These are phyloP conservation scores for Phanerochaete carnosa DNA, from an alignment of 768 basidiomycete genomes.

Conservation along the genomic window DNA sequence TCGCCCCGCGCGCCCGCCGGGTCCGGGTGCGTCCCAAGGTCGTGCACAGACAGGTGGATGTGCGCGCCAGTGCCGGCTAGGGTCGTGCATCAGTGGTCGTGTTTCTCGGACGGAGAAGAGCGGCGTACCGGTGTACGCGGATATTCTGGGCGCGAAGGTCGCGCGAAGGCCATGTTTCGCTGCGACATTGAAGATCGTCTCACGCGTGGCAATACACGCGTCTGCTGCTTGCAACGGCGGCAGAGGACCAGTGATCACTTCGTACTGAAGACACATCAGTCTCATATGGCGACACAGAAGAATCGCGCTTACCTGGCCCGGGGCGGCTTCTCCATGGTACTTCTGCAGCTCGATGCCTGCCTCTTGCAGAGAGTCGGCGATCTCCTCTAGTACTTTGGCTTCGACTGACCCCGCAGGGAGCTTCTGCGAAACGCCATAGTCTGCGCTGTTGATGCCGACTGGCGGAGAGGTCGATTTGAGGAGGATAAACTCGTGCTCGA, in stretches of 20 bases:
- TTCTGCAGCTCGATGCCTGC: conserved; percentile 61
- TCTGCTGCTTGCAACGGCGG: conserved; percentile 56
- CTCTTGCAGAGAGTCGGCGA: conserved; percentile 43
- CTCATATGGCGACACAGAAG: neutral
- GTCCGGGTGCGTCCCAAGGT: conserved; percentile 1
- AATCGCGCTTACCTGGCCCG: conserved; percentile 55
- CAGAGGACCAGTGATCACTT: conserved; percentile 59
- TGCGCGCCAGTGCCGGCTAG: conserved; percentile 57
- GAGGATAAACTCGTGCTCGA: conserved; percentile 70
- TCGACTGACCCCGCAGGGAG: conserved; percentile 44
- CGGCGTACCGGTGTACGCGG: conserved; percentile 34
- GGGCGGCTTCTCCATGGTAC: conserved; percentile 69
- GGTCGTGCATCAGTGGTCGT: neutral
- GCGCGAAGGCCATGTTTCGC: conserved; percentile 60
- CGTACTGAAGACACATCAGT: conserved; percentile 33
- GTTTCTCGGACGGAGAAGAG: neutral
- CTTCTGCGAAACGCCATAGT: conserved; percentile 43
- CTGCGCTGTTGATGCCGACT: conserved; percentile 41
- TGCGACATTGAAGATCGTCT: conserved; percentile 64
- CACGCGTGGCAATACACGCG: conserved; percentile 61
- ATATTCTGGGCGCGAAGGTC: conserved; percentile 61
- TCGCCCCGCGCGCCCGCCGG: conserved; percentile 7
- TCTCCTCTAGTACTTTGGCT: conserved; percentile 50
- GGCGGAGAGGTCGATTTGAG: conserved; percentile 45
- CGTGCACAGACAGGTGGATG: conserved; percentile 62